phyloP scores from a whole-genome alignment of 257 asterid species.

The Lycium ferocissimum region DNA sequence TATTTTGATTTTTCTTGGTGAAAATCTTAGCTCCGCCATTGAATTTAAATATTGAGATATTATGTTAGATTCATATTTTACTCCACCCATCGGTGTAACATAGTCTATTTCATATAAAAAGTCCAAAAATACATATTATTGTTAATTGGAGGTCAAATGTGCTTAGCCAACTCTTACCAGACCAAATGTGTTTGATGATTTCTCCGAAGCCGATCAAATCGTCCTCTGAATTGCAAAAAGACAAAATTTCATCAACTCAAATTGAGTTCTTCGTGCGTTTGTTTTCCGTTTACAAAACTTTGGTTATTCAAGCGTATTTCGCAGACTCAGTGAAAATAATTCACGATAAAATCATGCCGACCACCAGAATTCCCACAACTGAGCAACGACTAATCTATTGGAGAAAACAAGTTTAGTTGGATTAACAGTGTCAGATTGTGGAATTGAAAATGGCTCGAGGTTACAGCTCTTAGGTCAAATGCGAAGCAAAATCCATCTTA shows the following conservation, averaged over 20 bases:
- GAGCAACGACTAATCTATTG: constrained; percentile 51
- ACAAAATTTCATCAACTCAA: constrained; percentile 49
- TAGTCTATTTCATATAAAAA: too few relatives aligned
- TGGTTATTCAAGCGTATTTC: constrained; percentile 59
- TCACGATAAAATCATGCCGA: constrained; percentile 54
- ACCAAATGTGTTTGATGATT: constrained; percentile 58
- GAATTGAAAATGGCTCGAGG: constrained; percentile 59
- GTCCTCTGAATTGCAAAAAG: constrained; percentile 48
- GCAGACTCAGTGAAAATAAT: constrained; percentile 55
- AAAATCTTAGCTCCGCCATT: too few relatives aligned
- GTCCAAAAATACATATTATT: too few relatives aligned
- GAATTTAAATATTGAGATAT: too few relatives aligned
- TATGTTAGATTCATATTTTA: too few relatives aligned
- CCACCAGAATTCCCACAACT: constrained; percentile 60
- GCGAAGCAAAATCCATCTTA: constrained; percentile 77
- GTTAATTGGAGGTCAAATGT: too few relatives aligned
- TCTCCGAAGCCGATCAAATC: constrained; percentile 42
- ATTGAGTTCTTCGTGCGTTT: constrained; percentile 82
- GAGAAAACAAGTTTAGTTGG: constrained; percentile 78
- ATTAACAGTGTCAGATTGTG: constrained; percentile 63
- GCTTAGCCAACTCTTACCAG: too few relatives aligned
- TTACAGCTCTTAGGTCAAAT: constrained; percentile 68
- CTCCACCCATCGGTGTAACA: too few relatives aligned
- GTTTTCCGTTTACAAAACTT: constrained; percentile 55
- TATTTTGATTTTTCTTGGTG: too few relatives aligned